A percentile compares a stretch with the other conserved stretches of the same genome.
Evolutionary conservation across 78 protist genomes (phyloP).

Genomic region (Dictyostelium firmibasis): DNA sequence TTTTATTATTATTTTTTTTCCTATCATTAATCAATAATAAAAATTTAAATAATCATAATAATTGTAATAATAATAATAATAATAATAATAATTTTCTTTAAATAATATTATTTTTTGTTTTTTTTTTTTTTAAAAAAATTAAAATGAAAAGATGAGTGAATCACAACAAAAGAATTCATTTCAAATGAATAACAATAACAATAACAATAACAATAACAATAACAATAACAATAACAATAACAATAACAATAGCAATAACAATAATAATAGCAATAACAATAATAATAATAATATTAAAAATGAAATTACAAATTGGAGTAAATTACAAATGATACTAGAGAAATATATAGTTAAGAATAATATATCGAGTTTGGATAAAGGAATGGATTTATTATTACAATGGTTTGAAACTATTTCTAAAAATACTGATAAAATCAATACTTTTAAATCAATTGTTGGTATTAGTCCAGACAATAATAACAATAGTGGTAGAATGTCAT

Average conservation of each 20-base stretch:
- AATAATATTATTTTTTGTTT: background rate
- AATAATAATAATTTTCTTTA: background rate
- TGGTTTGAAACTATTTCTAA: slow-evolving; percentile 74
- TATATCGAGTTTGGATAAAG: slow-evolving; percentile 68
- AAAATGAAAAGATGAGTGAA: slow-evolving; percentile 10
- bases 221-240: no score
- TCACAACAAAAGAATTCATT: slow-evolving; percentile 10
- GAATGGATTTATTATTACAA: slow-evolving; percentile 27
- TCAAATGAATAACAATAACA: slow-evolving; percentile 3
- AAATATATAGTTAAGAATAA: slow-evolving; percentile 48
- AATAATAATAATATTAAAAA: background rate
- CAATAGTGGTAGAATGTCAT: slow-evolving; percentile 15
- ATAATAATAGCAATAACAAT: background rate
- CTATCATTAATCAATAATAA: no score
- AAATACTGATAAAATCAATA: slow-evolving; percentile 61
- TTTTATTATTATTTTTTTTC: no score
- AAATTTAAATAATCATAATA: background rate
- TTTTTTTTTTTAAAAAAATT: background rate
- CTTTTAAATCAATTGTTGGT: slow-evolving; percentile 62
- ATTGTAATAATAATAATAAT: background rate
- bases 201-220: background rate
- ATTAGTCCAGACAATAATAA: slow-evolving; percentile 10
- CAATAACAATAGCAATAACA: background rate
- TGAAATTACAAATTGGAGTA: slow-evolving; percentile 23
- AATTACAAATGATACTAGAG: slow-evolving; percentile 53